These are phyloP conservation scores for Craspedostauros australis DNA, from an alignment of 108 stramenopile species.

Conservation along the genomic window DNA sequence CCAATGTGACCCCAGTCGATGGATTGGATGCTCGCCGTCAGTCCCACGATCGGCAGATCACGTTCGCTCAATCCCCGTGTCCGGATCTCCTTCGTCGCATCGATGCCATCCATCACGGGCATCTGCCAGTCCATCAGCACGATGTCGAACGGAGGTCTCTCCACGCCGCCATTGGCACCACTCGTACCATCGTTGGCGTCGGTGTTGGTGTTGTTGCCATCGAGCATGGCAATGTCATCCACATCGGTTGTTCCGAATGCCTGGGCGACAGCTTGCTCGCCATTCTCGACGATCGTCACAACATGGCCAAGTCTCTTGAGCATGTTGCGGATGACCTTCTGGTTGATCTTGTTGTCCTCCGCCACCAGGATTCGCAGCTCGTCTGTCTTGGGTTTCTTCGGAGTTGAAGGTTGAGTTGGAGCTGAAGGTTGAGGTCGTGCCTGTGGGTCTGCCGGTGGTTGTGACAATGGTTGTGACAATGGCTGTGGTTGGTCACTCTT, in stretches of 20 bases:
- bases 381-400: too few species aligned
- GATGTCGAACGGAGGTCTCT: slow-evolving; percentile 29
- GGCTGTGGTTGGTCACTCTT: too few species aligned
- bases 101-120: slow-evolving; percentile 64
- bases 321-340: slow-evolving; percentile 29
- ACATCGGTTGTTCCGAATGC: slow-evolving; percentile 4
- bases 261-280: slow-evolving; percentile 22
- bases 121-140: slow-evolving; percentile 70
- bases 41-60: slow-evolving; percentile 29
- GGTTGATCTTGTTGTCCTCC: slow-evolving; percentile 54
- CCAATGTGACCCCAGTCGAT: too few species aligned
- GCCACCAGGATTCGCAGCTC: slow-evolving; percentile 34
- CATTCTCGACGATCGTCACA: slow-evolving; percentile 25
- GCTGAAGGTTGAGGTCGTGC: too few species aligned
- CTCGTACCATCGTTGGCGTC: too few species aligned
- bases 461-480: too few species aligned
- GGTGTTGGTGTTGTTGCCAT: too few species aligned
- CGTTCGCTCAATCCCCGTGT: too few species aligned
- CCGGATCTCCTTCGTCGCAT: slow-evolving; percentile 35
- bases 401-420: too few species aligned
- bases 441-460: too few species aligned
- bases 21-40: slow-evolving; percentile 37
- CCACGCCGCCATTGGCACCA: too few species aligned
- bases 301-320: slow-evolving; percentile 28
- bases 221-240: neutral